phyloP scores from a whole-genome alignment of 2,329 filamentous ascomycete genomes.

The Diaporthe capsici region DNA sequence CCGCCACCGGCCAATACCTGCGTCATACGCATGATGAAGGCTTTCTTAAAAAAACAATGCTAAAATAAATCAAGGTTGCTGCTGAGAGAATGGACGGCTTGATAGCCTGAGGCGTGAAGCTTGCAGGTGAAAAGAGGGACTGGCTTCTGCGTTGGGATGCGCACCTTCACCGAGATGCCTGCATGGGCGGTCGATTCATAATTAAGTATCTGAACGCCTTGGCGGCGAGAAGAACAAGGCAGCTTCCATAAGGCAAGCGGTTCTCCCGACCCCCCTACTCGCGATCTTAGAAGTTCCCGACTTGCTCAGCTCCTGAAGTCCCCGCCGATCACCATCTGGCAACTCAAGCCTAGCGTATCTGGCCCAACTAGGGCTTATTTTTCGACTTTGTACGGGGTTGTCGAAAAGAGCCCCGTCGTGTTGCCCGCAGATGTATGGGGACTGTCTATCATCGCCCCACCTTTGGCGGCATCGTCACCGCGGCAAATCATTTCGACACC shows the following conservation, averaged over 20 bases:
- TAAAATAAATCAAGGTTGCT: background rate
- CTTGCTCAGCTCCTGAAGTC: background rate
- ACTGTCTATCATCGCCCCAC: background rate
- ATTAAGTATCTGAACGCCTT: slow-evolving; percentile 15
- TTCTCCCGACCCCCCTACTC: background rate
- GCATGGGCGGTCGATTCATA: slow-evolving; percentile 10
- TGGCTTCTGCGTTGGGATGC: slow-evolving; percentile 20
- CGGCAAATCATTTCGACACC: background rate
- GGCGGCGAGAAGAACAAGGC: background rate
- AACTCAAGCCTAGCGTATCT: slow-evolving; percentile 3
- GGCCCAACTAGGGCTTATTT: background rate
- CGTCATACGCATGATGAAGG: slow-evolving; percentile 28
- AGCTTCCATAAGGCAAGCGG: background rate
- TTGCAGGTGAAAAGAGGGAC: slow-evolving; percentile 25
- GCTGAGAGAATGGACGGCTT: slow-evolving; percentile 29
- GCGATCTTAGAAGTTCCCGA: slow-evolving; percentile 14
- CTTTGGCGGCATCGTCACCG: background rate
- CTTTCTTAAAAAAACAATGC: background rate
- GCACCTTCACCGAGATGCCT: background rate
- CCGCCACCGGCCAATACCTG: slow-evolving; percentile 8
- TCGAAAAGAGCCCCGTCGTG: background rate
- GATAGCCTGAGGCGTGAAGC: slow-evolving; percentile 9
- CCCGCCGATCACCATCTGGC: slow-evolving; percentile 27
- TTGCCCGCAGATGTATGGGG: slow-evolving; percentile 11
- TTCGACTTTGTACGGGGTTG: background rate